Base-by-base conservation (phyloP, 2,329 filamentous ascomycete genomes). In the Cryoendolithus antarcticus region DNA sequence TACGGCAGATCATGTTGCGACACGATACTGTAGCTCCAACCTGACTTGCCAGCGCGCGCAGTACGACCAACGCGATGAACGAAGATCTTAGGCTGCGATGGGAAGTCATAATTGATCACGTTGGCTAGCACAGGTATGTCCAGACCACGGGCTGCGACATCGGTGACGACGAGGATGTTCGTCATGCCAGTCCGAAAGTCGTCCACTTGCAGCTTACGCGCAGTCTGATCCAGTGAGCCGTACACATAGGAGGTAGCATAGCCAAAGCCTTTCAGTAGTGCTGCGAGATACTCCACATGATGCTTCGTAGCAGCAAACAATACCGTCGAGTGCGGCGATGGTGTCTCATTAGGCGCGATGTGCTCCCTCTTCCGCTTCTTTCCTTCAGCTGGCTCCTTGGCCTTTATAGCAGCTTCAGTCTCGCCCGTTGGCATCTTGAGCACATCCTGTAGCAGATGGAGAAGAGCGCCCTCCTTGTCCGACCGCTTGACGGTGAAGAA, bases 71-170 rank as follows among this genome's bases (percentile, higher is more conserved):
- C 93, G 57, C 91, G 80, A 62, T 98, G 91, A 21, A 98, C 82
- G 53, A 93, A 98, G 31, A 98, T 79, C 63, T 98, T 98, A 11
- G 93, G 86, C 54, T 96, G 91, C 2, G 91, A 83, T 3, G 91
- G 89, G 48, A 98, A 98, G 56, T 96, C 89, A 62, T 93, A 98
- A 67, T 98, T 98, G 67, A 98, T 89, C 43, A 98, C 91, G 57
- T 98, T 96, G 41, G 86, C 88, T 29, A 98, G 71, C 34, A 95
- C 75, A 0, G 91, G 91, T 49, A 98, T 94, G 75, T 98, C 91
- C 44, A 98, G 93, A 76, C 91, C 88, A 69, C 91, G 75, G 13
- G 91, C 91, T 9, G 91, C 91, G 39, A 98, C 86, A 58, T 98
- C 91, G 1, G 91, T 98, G 34, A 96, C 91, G 3, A 98, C 88